These are phyloP conservation scores for Aspergillus piperis DNA, from an alignment of 2,329 filamentous ascomycete genomes.

Conservation along the genomic window DNA sequence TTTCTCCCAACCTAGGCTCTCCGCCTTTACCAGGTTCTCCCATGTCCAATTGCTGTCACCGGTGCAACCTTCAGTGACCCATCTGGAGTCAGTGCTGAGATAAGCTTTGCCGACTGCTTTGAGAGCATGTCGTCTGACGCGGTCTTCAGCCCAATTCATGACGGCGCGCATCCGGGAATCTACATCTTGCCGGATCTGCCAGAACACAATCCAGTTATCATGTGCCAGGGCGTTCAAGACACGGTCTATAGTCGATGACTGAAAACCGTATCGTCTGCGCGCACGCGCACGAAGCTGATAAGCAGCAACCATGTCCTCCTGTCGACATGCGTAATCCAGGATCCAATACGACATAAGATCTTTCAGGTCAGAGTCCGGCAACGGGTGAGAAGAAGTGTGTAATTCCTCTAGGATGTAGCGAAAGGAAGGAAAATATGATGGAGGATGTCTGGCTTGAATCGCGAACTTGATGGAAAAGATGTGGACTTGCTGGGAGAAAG, in stretches of 20 bases:
- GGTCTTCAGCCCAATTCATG: constrained; percentile 76
- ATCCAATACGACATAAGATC: constrained; percentile 82
- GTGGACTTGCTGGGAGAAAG: constrained; percentile 85
- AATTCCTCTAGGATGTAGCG: constrained; percentile 74
- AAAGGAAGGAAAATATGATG: constrained; percentile 87
- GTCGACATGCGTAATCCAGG: constrained; percentile 84
- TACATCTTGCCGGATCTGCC: constrained; percentile 67
- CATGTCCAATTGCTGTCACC: constrained; percentile 59
- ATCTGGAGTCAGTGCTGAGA: constrained; percentile 72
- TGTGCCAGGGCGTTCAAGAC: constrained; percentile 71
- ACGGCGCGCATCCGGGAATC: constrained; percentile 79
- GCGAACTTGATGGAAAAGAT: constrained; percentile 86
- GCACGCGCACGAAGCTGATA: constrained; percentile 62
- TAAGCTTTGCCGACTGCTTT: constrained; percentile 87
- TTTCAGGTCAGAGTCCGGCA: constrained; percentile 70
- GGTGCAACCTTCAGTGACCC: constrained; percentile 58
- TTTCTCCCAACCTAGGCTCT: constrained; percentile 83
- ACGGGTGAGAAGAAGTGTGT: constrained; percentile 63
- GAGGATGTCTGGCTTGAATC: constrained; percentile 76
- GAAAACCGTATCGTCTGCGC: constrained; percentile 56
- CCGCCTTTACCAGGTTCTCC: constrained; percentile 66
- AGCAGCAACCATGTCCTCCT: constrained; percentile 72
- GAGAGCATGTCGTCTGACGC: constrained; percentile 73
- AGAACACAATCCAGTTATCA: constrained; percentile 82
- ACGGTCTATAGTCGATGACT: constrained; percentile 67